Conservation (phyloP, 2,329 filamentous ascomycete genomes). For the Myriangium duriaei region DNA sequence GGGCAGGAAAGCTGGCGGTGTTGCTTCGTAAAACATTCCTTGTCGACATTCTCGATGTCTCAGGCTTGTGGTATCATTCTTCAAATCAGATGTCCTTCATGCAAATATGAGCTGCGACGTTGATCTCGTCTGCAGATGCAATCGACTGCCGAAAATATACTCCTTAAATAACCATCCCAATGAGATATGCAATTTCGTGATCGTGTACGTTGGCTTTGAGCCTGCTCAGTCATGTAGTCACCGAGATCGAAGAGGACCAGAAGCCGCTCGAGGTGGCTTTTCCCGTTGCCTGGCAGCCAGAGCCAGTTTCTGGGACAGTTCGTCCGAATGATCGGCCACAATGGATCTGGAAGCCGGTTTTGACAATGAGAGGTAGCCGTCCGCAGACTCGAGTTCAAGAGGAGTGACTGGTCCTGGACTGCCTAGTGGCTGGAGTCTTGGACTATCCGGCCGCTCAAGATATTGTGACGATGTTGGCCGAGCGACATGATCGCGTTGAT, state of each 20-base stretch:
- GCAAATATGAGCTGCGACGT: no score
- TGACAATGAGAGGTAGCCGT: constrained; percentile 34
- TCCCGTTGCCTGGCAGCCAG: constrained; percentile 13
- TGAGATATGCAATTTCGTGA: neutral
- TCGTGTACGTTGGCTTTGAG: neutral
- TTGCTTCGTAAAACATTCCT: no score
- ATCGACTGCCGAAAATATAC: neutral
- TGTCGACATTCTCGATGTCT: no score
- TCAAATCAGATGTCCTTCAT: no score
- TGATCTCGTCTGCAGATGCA: no score
- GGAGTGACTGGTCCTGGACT: constrained; percentile 42
- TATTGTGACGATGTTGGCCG: constrained; percentile 14
- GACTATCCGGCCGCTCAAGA: constrained; percentile 32
- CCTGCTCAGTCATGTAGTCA: neutral
- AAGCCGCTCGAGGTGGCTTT: constrained; percentile 1
- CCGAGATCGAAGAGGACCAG: constrained; percentile 1
- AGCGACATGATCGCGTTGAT: constrained; percentile 32
- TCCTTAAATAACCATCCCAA: neutral
- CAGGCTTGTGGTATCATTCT: no score
- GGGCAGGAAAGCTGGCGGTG: no score
- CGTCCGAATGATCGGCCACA: constrained; percentile 17
- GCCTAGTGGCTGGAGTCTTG: constrained; percentile 35
- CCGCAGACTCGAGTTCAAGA: constrained; percentile 34
- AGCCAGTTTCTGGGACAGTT: constrained; percentile 37
- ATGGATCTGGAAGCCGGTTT: constrained; percentile 15